Evolutionary conservation across 2,329 filamentous ascomycete genomes (phyloP), one percentile per base, ranked within the genome.

Genomic region (Coniosporium tulheliwenetii): DNA sequence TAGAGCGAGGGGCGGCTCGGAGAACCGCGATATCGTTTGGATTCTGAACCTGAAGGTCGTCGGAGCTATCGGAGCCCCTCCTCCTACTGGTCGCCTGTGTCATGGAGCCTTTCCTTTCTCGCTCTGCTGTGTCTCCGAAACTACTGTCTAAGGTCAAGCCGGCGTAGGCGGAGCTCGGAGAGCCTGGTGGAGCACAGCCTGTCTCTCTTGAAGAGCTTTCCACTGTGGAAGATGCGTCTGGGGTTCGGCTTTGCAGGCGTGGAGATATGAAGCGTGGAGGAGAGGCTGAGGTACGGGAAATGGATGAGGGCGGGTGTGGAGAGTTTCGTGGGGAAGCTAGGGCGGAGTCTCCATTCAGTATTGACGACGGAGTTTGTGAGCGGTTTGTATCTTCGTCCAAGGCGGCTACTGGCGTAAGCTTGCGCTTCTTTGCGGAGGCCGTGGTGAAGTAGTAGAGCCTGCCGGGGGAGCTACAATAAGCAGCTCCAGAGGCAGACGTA

Each of bases 161-260:
- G 46, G 70, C 67, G 62, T 67, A 73, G 43, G 70, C 67, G 48
- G 67, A 64, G 49, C 63, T 70, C 31, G 70, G 66, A 10, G 64
- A 70, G 51, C 62, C 65, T 16, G 57, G 56, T 29, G 60, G 59
- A 41, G 55, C 56, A 44, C 48, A 51, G 19, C 58, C 34, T 53
- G 56, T 56, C 44, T 58, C 60, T 45, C 53, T 48, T 36, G 55
- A 46, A 13, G 44, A 36, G 29, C 41, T 50, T 36, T 36, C 47
- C 30, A 52, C 39, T 41, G 58, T 55, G 19, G 49, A 49, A 26
- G 51, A 46, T 10, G 54, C 51, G 52, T 62, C 58, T 32, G 36
- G 37, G 41, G 70, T 62, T 53, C 71, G 69, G 55, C 66, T 63
- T 53, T 71, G 69, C 42, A 75, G 58, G 55, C 75, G 71, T 41